Evolutionary conservation across 768 basidiomycete species (phyloP), one percentile per base, ranked within the genome.

Genomic region (Boletellus ananiceps): DNA sequence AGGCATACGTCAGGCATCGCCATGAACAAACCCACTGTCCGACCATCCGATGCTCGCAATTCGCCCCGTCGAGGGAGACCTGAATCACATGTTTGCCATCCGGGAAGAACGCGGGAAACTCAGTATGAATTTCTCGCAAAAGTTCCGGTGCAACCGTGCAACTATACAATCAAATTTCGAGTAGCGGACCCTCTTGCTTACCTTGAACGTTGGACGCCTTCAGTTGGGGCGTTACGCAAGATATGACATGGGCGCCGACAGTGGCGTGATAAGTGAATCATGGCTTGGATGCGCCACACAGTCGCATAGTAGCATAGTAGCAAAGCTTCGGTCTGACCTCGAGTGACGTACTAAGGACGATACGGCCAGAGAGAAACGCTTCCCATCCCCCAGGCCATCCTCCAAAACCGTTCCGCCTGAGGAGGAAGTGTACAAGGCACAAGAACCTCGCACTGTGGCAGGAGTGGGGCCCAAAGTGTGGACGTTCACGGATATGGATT

Each of bases 11-110:
- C 21, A 2, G 43, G 5, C 23, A 37, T 44, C 2, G 27, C 21
- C 25, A 55, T 55, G 25, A 25, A 40, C 27, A 27, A 48, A 21
- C 21, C 27, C 19, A 44, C 25, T 41, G 18, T 41, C 31, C 32
- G 45, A 40, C 41, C 53, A 18, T 54, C 53, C 12, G 44, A 41
- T 18, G 32, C 18, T 21, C 23, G 40, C 29, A 53, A 14, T 15
- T 46, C 15, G 19, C 33, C 5, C 29, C 21, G 6, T 33, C 15
- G 9, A 16, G 15, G 18, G 15, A 37, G 37, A 52, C 43, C 8
- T 40, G 45, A 14, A 44, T 55, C 25, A 35, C n/a, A 21, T 51
- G 49, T n/a, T 29, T 35, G 18, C 39, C 23, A 15, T 40, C 53
- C 16, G 42, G 34, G 12, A 14, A 43, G 18, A 42, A 43, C 9